These are phyloP conservation scores for Emmonsiellopsis sp. DNA, from an alignment of 2,329 filamentous ascomycete genomes.

Conservation along the genomic window DNA sequence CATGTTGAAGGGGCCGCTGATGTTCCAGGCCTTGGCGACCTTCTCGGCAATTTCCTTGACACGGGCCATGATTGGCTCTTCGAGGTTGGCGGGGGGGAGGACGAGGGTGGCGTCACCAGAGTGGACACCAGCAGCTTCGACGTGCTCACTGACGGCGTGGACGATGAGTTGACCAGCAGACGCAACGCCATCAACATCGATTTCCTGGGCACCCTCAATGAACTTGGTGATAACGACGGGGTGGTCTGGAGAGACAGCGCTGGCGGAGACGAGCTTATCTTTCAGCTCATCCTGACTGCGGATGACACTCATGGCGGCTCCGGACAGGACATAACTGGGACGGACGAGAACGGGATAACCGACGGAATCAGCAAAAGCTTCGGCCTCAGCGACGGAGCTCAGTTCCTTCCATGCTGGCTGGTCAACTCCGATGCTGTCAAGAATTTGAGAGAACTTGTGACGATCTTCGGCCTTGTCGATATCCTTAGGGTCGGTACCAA, in stretches of 20 bases:
- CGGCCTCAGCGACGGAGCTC: slow-evolving; percentile 78
- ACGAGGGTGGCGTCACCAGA: slow-evolving; percentile 94
- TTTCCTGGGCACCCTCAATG: slow-evolving; percentile 92
- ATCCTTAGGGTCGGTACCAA: slow-evolving; percentile 85
- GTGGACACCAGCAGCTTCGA: slow-evolving; percentile 96
- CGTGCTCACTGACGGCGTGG: slow-evolving; percentile 89
- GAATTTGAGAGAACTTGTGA: slow-evolving; percentile 95
- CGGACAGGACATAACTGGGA: slow-evolving; percentile 90
- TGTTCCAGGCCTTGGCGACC: slow-evolving; percentile 93
- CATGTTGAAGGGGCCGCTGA: slow-evolving; percentile 99
- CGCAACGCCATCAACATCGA: slow-evolving; percentile 90
- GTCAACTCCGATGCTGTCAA: slow-evolving; percentile 93
- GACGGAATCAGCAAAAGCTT: slow-evolving; percentile 73
- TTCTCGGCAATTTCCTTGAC: slow-evolving; percentile 94
- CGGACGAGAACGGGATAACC: slow-evolving; percentile 92
- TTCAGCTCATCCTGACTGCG: slow-evolving; percentile 78
- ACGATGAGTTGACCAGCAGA: slow-evolving; percentile 76
- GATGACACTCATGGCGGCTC: slow-evolving; percentile 97
- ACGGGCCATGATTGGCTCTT: slow-evolving; percentile 66
- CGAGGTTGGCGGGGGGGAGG: slow-evolving; percentile 73
- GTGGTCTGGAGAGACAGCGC: slow-evolving; percentile 86
- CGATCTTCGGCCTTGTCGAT: slow-evolving; percentile 98
- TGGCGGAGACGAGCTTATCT: slow-evolving; percentile 86
- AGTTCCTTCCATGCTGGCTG: slow-evolving; percentile 98
- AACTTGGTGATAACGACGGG: slow-evolving; percentile 98